Evolutionary conservation across 2,329 filamentous ascomycete species (phyloP).

Genomic region (Aspergillus ibericus): DNA sequence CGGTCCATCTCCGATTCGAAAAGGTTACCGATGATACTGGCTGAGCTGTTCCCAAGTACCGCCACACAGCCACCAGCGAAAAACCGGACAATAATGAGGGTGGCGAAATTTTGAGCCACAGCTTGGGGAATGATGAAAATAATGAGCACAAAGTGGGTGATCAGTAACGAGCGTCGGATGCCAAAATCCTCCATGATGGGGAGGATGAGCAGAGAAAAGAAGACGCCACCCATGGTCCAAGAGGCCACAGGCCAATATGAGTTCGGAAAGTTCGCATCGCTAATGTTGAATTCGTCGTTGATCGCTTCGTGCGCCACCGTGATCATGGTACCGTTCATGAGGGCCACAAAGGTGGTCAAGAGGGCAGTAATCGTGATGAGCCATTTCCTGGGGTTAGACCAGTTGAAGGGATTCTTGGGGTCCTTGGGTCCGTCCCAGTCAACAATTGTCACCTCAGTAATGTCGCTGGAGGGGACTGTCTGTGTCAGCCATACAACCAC

Average conservation of each 20-base stretch:
- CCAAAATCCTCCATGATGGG: conserved; percentile 24
- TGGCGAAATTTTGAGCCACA: conserved; percentile 48
- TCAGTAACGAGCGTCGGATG: conserved; percentile 40
- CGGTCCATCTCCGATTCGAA: conserved; percentile 32
- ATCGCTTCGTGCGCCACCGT: conserved; percentile 19
- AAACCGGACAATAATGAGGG: conserved; percentile 45
- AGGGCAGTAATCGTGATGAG: conserved; percentile 17
- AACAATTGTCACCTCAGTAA: conserved; percentile 24
- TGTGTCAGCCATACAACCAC: neutral
- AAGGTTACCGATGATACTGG: conserved; percentile 32
- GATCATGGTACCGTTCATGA: conserved; percentile 23
- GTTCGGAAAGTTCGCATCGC: conserved; percentile 18
- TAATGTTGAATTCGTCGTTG: conserved; percentile 15
- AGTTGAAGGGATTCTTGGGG: conserved; percentile 22
- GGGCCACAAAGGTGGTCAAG: conserved; percentile 20
- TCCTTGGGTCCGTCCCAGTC: conserved; percentile 14
- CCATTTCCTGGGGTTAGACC: conserved; percentile 20
- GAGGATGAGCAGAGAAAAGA: conserved; percentile 20
- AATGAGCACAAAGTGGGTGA: conserved; percentile 39
- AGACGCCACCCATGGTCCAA: conserved; percentile 20
- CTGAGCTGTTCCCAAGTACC: conserved; percentile 40
- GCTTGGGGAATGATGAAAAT: conserved; percentile 47
- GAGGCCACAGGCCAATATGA: conserved; percentile 23
- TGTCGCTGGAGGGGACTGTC: neutral
- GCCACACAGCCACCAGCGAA: conserved; percentile 47